Base-by-base conservation (phyloP, 2,329 filamentous ascomycete species). In the Exophiala aquamarina region DNA sequence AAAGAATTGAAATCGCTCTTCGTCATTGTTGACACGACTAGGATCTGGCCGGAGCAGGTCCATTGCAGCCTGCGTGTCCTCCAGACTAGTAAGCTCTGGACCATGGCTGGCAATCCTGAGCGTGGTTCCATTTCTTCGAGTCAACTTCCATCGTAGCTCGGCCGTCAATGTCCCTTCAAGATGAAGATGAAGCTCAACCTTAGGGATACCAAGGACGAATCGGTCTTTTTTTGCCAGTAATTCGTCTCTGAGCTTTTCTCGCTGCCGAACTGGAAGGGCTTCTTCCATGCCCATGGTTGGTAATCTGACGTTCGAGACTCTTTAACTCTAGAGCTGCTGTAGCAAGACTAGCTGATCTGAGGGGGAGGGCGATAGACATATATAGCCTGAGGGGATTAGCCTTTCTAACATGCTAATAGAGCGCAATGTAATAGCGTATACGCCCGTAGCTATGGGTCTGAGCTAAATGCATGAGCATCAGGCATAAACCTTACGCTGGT, bases 141-240 rank as follows among this genome's bases (percentile, higher is more conserved):
- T 37, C 9, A 56, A 33, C 23, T 49, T 49, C 44, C 49, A 47
- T 29, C 44, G 17, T 17, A 56, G 40, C 28, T 29, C 21, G n/a
- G 52, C 49, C 7, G 54, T 52, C 3, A 56, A n/a, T 10, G 38
- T 41, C 2, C 50, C 50, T 61, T 75, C 72, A 40, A 75, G 71
- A 57, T 75, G 71, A 17, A 75, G 47, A 52, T 75, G 72, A 5
- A 74, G 68, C 52, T 75, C 72, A 18, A 73, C 66, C 44, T 74
- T 74, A 8, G 72, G 71, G 1, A 73, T 54, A 2, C 54, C 39
- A 2, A 58, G 44, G 39, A 71, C 64, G 47, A 69, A 70, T 33
- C 70, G 64, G 66, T 82, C 14, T 14, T 43, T 18, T 13, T 6
- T 38, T 18, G 32, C 32, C n/a, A 14, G 8, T 14, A 18, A n/a